These are phyloP conservation scores for Vicia sativa DNA, from an alignment of 306 rosid genomes.

Conservation along the genomic window DNA sequence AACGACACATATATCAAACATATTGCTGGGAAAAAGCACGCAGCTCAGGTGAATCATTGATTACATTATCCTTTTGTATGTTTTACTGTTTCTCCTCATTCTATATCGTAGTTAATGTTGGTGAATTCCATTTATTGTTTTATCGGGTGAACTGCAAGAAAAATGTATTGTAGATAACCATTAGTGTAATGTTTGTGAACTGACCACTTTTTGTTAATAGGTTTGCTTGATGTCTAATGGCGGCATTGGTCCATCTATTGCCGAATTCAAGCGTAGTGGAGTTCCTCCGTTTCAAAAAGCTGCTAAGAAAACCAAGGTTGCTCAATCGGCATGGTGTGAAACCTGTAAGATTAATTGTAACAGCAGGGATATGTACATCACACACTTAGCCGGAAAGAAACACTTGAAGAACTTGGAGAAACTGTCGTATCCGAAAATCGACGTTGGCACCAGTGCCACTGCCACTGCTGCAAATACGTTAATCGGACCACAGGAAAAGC, in stretches of 20 bases:
- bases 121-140: background rate
- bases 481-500: conserved; percentile 57
- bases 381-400: conserved; percentile 67
- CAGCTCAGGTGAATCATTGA: conserved; percentile 58
- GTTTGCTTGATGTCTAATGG: conserved; percentile 48
- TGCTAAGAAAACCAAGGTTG: conserved; percentile 49
- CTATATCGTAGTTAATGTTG: background rate
- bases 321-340: conserved; percentile 65
- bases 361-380: conserved; percentile 53
- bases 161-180: background rate
- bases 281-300: conserved; percentile 44
- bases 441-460: background rate
- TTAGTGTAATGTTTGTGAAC: background rate
- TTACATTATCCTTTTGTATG: conserved; percentile 22
- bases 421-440: conserved; percentile 37
- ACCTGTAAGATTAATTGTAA: conserved; percentile 65
- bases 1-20: conserved; percentile 58
- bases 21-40: conserved; percentile 63
- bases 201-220: conserved; percentile 37
- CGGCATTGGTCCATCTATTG: conserved; percentile 48
- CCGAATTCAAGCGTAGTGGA: conserved; percentile 47
- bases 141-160: no score
- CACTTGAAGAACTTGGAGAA: conserved; percentile 60
- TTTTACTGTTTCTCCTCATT: conserved; percentile 13
- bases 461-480: conserved; percentile 13